Conservation (phyloP, 176 grass and related monocot species). For the Phoenix dactylifera region DNA sequence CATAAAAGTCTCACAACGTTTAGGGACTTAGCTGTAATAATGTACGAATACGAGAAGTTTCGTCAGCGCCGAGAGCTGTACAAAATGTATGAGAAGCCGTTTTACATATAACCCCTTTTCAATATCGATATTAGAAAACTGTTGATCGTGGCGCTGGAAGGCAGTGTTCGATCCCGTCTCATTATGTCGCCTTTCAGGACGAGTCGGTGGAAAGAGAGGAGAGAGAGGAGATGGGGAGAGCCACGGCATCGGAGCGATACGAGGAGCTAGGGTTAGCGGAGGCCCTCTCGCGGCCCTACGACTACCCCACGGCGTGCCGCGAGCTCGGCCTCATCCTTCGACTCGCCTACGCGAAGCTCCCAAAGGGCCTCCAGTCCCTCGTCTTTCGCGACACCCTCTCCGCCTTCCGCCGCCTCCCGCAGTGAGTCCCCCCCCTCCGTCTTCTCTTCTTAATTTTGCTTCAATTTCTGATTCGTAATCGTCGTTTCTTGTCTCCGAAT, state of each 20-base stretch:
- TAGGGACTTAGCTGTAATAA: no score
- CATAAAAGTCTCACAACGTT: no score
- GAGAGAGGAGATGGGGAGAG: constrained; percentile 22
- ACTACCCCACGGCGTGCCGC: constrained; percentile 69
- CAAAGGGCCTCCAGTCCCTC: constrained; percentile 54
- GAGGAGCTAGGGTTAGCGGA: constrained; percentile 38
- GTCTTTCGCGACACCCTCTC: constrained; percentile 43
- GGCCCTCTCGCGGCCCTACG: constrained; percentile 44
- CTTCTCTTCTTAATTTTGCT: constrained; percentile 1
- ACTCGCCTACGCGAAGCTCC: constrained; percentile 37
- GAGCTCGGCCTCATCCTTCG: constrained; percentile 60
- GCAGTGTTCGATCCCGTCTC: no score
- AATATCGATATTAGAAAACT: no score
- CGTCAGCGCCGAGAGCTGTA: no score
- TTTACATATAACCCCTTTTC: no score
- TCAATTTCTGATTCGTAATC: no score
- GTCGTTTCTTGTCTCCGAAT: neutral
- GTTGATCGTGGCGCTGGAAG: no score
- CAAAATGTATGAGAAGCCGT: no score
- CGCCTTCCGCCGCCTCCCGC: constrained; percentile 66
- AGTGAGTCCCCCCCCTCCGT: constrained; percentile 27
- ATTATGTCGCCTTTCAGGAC: no score
- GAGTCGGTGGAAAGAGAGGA: no score
- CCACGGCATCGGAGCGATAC: constrained; percentile 29
- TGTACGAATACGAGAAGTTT: no score